These are phyloP conservation scores for Rhododendron molle DNA, from an alignment of 148 eudicot genomes.

Conservation along the genomic window DNA sequence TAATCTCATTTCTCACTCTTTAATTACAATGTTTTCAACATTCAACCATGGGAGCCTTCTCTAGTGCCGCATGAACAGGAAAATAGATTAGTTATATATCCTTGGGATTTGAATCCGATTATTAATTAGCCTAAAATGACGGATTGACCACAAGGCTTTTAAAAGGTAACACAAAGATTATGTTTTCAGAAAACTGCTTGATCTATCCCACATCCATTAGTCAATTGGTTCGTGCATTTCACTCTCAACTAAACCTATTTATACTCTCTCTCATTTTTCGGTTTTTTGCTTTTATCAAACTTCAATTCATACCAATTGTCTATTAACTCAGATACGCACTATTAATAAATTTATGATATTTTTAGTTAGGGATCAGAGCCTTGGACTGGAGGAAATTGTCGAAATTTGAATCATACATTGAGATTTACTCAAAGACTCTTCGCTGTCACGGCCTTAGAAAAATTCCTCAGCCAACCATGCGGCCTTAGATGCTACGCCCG, in stretches of 20 bases:
- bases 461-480: too few species aligned
- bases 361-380: neutral
- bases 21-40: neutral
- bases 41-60: slow-evolving; percentile 10
- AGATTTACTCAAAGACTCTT: too few species aligned
- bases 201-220: neutral
- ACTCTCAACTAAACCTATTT: neutral
- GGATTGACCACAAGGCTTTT: neutral
- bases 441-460: too few species aligned
- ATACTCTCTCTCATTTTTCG: neutral
- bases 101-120: slow-evolving; percentile 38
- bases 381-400: too few species aligned
- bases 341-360: too few species aligned
- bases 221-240: neutral
- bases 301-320: neutral
- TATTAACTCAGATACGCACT: neutral
- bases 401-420: too few species aligned
- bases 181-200: neutral
- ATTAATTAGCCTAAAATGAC: slow-evolving; percentile 15
- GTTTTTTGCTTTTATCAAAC: neutral
- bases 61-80: slow-evolving; percentile 39
- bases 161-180: neutral
- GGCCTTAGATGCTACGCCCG: too few species aligned
- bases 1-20: neutral
- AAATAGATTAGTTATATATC: slow-evolving; percentile 5